Base-by-base conservation (phyloP, 2,329 filamentous ascomycete species). In the Fusarium duplospermum region DNA sequence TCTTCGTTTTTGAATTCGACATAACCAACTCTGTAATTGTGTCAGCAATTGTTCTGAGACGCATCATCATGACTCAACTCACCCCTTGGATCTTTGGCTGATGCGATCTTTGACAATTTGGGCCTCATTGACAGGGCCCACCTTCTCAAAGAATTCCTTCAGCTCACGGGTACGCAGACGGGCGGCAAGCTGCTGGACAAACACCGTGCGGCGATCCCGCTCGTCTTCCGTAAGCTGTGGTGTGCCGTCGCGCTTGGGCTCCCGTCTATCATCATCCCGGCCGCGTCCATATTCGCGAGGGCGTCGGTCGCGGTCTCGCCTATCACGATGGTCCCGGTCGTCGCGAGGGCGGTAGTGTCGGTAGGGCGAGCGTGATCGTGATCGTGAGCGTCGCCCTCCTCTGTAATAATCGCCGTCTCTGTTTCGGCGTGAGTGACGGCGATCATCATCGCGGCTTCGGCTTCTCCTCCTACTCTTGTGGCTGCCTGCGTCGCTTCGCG, bases 31-130 rank as follows among this genome's bases (percentile, higher is more conserved):
- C 96, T 98, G 31, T 50, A 78, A 88, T 82, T 88, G 87, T 45
- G 36, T 66, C 18, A 68, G 69, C 14, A 59, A 56, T 18, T 50
- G 4, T 22, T 40, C n/a, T 20, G 22, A 33, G 10, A n/a, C 38
- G 45, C n/a, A 24, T 22, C 2, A 9, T n/a, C 14, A 18, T 33
- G 22, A n/a, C 8, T 35, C 36, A 18, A 81, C 93, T 81, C 88
- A 98, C 96, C 96, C 96, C 88, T 99, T 99, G 72, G 95, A 98
- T 85, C 96, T 94, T 78, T 95, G 94, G 85, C 95, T 98, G 73
- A 99, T 95, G 72, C 96, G 91, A 80, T 99, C 96, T 85, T 98
- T 98, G 62, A 99, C 96, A 80, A 99, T 99, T 86, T 98, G 96
- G 60, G 96, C 96, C 83, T 98, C 96, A 79, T 96, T 97, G 64